Evolutionary conservation across 164 flowering plant species (phyloP).

Genomic region (Warburgia ugandensis): DNA sequence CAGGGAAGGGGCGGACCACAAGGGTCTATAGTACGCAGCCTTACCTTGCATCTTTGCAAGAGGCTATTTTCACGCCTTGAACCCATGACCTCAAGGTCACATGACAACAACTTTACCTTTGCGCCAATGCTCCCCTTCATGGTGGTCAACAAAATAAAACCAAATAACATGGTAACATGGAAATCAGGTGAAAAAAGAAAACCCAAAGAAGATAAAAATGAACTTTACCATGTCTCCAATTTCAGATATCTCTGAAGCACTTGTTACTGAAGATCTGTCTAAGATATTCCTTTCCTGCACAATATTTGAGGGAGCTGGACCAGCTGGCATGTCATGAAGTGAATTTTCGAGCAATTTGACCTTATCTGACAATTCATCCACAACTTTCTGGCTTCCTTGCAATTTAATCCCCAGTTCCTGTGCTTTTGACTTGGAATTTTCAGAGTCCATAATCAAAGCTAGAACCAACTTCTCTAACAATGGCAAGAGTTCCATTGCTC

Average conservation of each 20-base stretch:
- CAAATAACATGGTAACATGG: too few species aligned
- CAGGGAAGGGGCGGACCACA: too few species aligned
- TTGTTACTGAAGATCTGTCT: conserved; percentile 48
- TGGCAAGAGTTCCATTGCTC: conserved; percentile 28
- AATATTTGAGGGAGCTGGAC: conserved; percentile 36
- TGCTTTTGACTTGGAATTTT: conserved; percentile 43
- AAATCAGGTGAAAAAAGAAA: too few species aligned
- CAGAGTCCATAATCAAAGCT: conserved; percentile 39
- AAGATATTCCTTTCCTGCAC: conserved; percentile 55
- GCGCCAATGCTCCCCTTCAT: too few species aligned
- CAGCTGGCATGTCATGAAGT: conserved; percentile 26
- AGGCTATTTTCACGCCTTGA: too few species aligned
- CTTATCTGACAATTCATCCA: conserved; percentile 63
- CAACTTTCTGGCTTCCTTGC: conserved; percentile 45
- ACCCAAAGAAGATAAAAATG: too few species aligned
- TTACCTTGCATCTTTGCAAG: too few species aligned
- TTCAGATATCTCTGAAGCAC: conserved; percentile 84
- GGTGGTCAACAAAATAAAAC: too few species aligned
- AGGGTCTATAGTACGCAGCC: too few species aligned
- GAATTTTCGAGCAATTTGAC: conserved; percentile 61
- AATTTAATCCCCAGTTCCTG: conserved; percentile 50
- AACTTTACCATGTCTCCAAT: conserved; percentile 66
- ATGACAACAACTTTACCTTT: too few species aligned
- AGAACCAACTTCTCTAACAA: conserved; percentile 44
- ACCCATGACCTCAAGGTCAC: too few species aligned